These are phyloP conservation scores for Phellopilus nigrolimitatus DNA, from an alignment of 1,284 basidiomycete genomes.

Conservation along the genomic window DNA sequence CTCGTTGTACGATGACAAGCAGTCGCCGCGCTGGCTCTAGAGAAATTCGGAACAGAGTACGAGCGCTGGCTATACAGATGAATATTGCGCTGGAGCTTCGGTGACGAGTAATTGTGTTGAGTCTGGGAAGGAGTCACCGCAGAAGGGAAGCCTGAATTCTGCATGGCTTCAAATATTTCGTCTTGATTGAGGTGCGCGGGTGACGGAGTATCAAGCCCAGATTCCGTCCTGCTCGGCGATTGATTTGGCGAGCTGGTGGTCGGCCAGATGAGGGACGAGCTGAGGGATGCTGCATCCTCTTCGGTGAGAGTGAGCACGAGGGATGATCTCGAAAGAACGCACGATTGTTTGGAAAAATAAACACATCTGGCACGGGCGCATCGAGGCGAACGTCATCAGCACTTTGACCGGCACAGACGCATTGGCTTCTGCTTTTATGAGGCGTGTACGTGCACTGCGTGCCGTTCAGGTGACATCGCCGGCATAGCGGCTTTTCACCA, in stretches of 20 bases:
- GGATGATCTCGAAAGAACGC: neutral
- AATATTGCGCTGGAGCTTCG: neutral
- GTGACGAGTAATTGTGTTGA: neutral
- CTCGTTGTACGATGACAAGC: neutral
- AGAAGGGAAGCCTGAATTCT: neutral
- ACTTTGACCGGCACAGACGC: conserved; percentile 13
- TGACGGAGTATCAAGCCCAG: conserved; percentile 10
- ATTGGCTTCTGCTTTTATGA: conserved; percentile 18
- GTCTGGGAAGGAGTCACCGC: neutral
- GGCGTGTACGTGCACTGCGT: conserved; percentile 20
- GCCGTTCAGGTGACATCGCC: conserved; percentile 18
- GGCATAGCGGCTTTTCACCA: conserved; percentile 18
- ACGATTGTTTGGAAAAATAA: conserved; percentile 13
- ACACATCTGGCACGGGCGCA: conserved; percentile 16
- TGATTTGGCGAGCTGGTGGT: conserved; percentile 14
- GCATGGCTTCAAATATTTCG: conserved; percentile 1
- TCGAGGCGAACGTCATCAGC: conserved; percentile 7
- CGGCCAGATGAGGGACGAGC: conserved; percentile 18
- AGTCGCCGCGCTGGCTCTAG: neutral
- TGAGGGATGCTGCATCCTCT: conserved; percentile 10
- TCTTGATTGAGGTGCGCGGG: conserved; percentile 9
- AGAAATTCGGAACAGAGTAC: neutral
- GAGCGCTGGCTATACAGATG: neutral
- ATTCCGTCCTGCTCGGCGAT: conserved; percentile 11
- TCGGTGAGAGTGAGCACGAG: conserved; percentile 1